phyloP scores from a whole-genome alignment of 192 early-diverging fungal genomes.

The Chytriomyces confervae region DNA sequence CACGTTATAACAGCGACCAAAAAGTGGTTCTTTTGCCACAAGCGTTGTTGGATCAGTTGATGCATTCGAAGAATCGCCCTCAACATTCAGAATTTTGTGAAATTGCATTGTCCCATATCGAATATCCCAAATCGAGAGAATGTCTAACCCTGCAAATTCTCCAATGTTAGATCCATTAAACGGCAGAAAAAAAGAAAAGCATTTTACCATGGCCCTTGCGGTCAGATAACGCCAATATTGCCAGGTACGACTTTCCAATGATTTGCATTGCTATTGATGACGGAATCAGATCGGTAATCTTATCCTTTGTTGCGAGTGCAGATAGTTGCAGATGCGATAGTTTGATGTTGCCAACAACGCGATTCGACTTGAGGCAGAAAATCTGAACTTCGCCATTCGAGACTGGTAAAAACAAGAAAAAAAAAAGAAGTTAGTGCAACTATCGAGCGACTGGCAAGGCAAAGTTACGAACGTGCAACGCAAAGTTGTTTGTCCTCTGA shows the following conservation, averaged over 20 bases:
- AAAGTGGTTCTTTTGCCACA: conserved; percentile 2
- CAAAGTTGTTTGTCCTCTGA: conserved; percentile 20
- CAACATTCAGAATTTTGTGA: conserved; percentile 16
- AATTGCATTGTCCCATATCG: conserved; percentile 30
- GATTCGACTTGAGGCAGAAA: background rate
- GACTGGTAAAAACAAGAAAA: background rate
- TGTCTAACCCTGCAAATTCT: background rate
- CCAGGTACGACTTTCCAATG: conserved; percentile 26
- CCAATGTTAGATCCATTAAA: background rate
- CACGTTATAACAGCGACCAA: conserved; percentile 16
- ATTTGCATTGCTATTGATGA: conserved; percentile 20
- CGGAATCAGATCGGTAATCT: background rate
- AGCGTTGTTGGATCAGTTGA: background rate
- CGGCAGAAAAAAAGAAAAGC: background rate
- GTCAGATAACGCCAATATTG: conserved; percentile 11
- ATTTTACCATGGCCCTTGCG: conserved; percentile 18
- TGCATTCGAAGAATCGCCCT: background rate
- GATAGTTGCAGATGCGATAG: background rate
- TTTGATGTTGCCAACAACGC: background rate
- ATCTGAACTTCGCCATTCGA: conserved; percentile 6
- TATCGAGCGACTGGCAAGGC: background rate
- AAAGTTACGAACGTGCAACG: conserved; percentile 11
- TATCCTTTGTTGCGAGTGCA: background rate
- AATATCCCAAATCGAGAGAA: conserved; percentile 34
- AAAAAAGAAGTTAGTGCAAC: background rate